phyloP scores from a whole-genome alignment of 257 asterid species.

The Linderniella brevidens region DNA sequence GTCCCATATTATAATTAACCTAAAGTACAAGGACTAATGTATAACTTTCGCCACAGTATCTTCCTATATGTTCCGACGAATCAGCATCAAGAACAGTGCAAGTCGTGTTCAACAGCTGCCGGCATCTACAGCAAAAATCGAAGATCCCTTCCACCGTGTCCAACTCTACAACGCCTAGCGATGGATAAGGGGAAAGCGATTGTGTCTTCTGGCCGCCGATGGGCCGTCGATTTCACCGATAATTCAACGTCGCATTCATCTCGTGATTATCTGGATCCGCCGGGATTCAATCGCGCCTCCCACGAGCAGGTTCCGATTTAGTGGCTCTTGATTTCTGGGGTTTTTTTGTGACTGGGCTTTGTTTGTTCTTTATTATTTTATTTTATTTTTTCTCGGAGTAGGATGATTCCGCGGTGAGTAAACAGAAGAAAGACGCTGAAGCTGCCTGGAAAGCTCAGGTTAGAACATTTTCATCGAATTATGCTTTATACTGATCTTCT shows the following conservation, averaged over 20 bases:
- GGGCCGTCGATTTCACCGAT: conserved; percentile 83
- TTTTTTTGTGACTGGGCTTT: background rate
- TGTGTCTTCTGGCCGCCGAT: conserved; percentile 63
- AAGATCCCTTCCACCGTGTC: no score
- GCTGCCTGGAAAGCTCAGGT: conserved; percentile 84
- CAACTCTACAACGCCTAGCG: no score
- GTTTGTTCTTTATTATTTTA: background rate
- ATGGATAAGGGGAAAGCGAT: conserved; percentile 81
- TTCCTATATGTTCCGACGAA: no score
- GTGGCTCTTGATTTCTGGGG: background rate
- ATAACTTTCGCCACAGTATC: no score
- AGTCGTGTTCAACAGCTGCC: no score
- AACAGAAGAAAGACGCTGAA: conserved; percentile 90
- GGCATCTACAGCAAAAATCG: no score
- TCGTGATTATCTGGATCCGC: conserved; percentile 79
- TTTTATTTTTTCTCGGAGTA: conserved; percentile 9
- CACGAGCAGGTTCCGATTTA: conserved; percentile 48
- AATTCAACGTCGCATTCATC: conserved; percentile 57
- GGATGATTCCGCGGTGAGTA: conserved; percentile 73
- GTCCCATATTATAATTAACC: no score
- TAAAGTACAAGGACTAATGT: no score
- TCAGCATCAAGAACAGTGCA: no score
- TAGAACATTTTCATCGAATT: background rate
- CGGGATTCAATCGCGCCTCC: conserved; percentile 63
- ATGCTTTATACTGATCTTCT: no score